Evolutionary conservation across 116 monocot genomes (phyloP).

Genomic region (Phalaenopsis hybrid): DNA sequence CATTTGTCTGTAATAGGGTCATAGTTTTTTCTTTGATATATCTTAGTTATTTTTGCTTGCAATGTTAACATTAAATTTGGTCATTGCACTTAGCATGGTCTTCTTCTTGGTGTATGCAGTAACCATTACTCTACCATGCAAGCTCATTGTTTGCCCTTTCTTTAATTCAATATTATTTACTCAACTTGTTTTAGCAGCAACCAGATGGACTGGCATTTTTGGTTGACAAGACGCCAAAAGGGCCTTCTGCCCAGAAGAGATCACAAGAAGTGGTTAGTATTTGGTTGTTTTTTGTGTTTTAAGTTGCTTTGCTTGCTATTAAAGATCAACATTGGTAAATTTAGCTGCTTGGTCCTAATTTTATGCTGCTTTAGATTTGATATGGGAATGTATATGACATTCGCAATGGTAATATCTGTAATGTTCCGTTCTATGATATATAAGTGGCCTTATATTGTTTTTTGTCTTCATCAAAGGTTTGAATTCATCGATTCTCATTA

Average conservation of each 20-base stretch:
- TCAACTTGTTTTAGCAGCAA: conserved; percentile 27
- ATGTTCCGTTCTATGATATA: not conserved
- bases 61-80: not conserved
- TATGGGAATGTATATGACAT: not conserved
- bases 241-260: conserved; percentile 22
- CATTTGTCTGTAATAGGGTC: not conserved
- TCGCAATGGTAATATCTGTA: not conserved
- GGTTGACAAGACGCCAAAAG: conserved; percentile 18
- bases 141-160: not conserved
- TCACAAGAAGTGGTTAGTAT: conserved; percentile 18
- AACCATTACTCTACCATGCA: not conserved
- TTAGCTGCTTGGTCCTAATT: not conserved
- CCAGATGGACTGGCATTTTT: conserved; percentile 35
- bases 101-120: not conserved
- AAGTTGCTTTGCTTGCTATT: not conserved
- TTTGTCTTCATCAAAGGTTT: too few species aligned
- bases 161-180: not conserved
- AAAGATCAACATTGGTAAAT: not conserved
- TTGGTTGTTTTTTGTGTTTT: conserved; percentile 9
- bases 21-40: not conserved
- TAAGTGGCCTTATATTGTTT: too few species aligned
- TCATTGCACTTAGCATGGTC: not conserved
- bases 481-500: too few species aligned
- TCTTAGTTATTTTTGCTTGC: not conserved
- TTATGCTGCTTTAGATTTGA: not conserved